Conservation (phyloP, 768 basidiomycete genomes). For the Pleurotus ostreatus region DNA sequence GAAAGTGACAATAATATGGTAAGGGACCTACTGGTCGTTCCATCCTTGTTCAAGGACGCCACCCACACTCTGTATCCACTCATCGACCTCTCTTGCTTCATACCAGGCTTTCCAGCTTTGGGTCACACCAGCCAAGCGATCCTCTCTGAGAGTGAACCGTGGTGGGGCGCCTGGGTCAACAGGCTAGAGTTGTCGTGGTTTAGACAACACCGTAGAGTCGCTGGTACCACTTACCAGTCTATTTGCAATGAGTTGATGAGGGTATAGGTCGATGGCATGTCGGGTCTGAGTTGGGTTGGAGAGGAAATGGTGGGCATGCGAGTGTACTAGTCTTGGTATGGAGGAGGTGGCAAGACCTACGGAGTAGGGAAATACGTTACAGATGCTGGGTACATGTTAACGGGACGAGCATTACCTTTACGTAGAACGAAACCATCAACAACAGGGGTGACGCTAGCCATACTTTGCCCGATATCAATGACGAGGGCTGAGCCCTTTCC, state of each 20-base stretch:
- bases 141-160: conserved; percentile 68
- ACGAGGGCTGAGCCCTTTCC: conserved; percentile 97
- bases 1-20: too few relatives aligned
- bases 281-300: conserved; percentile 44
- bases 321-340: conserved; percentile 77
- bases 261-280: conserved; percentile 61
- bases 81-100: conserved; percentile 80
- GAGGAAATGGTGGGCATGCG: conserved; percentile 70
- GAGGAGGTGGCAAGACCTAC: conserved; percentile 75
- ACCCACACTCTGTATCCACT: conserved; percentile 88
- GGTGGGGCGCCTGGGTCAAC: conserved; percentile 69
- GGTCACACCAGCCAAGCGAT: conserved; percentile 69
- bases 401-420: conserved; percentile 57
- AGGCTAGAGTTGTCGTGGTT: conserved; percentile 40
- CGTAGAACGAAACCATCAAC: conserved; percentile 97
- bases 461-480: conserved; percentile 87
- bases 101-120: conserved; percentile 81
- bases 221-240: conserved; percentile 47
- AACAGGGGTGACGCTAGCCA: conserved; percentile 90
- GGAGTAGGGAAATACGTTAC: background rate
- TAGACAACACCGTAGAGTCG: conserved; percentile 6
- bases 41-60: conserved; percentile 85
- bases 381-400: background rate
- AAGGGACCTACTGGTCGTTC: conserved; percentile 73
- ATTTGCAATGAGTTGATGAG: conserved; percentile 88